Conservation (phyloP, 2,329 filamentous ascomycete genomes). For the Aspergillus jensenii region DNA sequence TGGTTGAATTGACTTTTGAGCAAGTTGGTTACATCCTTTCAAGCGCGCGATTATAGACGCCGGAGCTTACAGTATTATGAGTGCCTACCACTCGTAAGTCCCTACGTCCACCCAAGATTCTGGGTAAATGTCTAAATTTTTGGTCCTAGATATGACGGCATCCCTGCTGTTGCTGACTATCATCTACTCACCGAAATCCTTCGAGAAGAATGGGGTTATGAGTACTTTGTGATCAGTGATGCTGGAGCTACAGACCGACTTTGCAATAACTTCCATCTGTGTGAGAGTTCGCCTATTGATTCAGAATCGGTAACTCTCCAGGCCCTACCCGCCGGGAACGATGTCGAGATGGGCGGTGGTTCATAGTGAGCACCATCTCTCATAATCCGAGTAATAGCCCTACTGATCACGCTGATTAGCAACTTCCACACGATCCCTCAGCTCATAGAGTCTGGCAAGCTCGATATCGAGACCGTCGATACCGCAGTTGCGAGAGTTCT, state of each 20-base stretch:
- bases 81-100: conserved; percentile 63
- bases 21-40: conserved; percentile 56
- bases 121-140: background rate
- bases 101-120: background rate
- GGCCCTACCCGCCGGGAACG: conserved; percentile 66
- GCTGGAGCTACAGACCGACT: conserved; percentile 70
- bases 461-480: conserved; percentile 62
- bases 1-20: background rate
- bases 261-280: conserved; percentile 65
- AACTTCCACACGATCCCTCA: conserved; percentile 67
- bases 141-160: conserved; percentile 61
- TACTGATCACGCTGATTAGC: conserved; percentile 21
- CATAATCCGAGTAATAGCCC: background rate
- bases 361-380: conserved; percentile 49
- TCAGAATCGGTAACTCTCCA: conserved; percentile 64
- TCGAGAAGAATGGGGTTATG: conserved; percentile 69
- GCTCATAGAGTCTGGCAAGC: conserved; percentile 60
- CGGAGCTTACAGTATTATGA: conserved; percentile 69
- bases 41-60: conserved; percentile 70
- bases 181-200: conserved; percentile 68
- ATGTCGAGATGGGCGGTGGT: conserved; percentile 74
- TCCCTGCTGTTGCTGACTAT: conserved; percentile 65
- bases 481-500: conserved; percentile 66
- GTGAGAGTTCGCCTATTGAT: conserved; percentile 60
- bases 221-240: conserved; percentile 66